Conservation (phyloP, 768 basidiomycete species). For the Pleurotus giganteus region DNA sequence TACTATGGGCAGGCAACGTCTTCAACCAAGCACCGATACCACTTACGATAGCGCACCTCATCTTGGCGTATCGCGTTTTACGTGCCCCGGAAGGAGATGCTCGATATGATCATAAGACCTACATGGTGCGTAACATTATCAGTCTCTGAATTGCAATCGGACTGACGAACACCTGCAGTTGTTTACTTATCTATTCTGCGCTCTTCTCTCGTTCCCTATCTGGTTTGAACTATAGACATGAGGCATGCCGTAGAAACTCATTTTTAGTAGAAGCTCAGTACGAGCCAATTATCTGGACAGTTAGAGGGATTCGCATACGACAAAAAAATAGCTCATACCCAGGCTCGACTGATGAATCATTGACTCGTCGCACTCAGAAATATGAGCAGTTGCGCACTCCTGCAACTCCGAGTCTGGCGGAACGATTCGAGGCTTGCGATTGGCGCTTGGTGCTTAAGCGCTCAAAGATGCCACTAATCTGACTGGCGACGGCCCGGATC, state of each 20-base stretch:
- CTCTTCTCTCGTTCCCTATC: slow-evolving; percentile 2
- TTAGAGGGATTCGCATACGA: no score
- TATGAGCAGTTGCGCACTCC: no score
- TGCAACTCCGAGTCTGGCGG: no score
- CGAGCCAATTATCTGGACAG: no score
- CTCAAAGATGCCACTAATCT: no score
- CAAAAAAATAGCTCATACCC: no score
- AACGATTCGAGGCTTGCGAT: no score
- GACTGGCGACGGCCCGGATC: no score
- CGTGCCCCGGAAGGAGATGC: neutral
- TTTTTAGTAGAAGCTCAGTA: no score
- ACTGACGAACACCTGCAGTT: neutral
- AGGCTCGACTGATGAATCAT: no score
- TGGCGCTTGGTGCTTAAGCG: no score
- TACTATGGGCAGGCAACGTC: slow-evolving; percentile 10
- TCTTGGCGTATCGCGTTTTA: slow-evolving; percentile 14
- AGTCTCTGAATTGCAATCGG: neutral
- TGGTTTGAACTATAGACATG: neutral
- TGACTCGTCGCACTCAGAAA: no score
- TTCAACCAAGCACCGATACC: neutral
- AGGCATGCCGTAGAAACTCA: neutral
- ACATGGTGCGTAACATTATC: slow-evolving; percentile 13
- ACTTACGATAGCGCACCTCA: slow-evolving; percentile 5
- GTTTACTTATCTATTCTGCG: slow-evolving; percentile 12
- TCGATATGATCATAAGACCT: slow-evolving; percentile 18